Evolutionary conservation across 495 filamentous ascomycete genomes (phyloP).

Genomic region (Wilcoxina mikolae): DNA sequence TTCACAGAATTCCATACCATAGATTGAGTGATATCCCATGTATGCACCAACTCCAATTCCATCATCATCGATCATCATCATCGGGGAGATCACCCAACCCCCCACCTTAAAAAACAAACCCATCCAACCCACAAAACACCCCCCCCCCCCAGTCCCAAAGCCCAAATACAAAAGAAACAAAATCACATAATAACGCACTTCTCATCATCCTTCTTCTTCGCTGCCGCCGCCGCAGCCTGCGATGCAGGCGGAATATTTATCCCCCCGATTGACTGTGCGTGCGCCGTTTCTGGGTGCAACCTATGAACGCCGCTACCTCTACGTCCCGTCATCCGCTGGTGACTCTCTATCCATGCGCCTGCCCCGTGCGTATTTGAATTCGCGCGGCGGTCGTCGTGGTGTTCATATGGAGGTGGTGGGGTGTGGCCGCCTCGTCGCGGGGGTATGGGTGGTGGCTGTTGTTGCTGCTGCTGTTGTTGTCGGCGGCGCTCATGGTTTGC

Average conservation of each 20-base stretch:
- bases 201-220: constrained; percentile 4
- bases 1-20: no score
- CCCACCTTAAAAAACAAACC: background rate
- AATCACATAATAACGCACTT: constrained; percentile 14
- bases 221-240: background rate
- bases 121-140: constrained; percentile 1
- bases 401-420: constrained; percentile 25
- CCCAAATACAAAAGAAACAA: background rate
- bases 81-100: background rate
- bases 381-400: background rate
- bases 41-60: no score
- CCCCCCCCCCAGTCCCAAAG: background rate
- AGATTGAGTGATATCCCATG: no score
- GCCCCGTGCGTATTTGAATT: background rate
- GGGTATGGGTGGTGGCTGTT: background rate
- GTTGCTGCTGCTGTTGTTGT: constrained; percentile 29
- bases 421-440: background rate
- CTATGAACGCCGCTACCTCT: background rate
- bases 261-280: no score
- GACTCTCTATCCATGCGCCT: constrained; percentile 1
- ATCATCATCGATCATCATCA: background rate
- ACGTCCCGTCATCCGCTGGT: background rate
- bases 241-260: no score
- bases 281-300: background rate
- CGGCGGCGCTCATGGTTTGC: constrained; percentile 43